A percentile compares a stretch with the other conserved stretches of the same genome.
These are phyloP conservation scores for Nakazawaea ishiwadae DNA, from an alignment of 805 yeast genomes.

Conservation along the genomic window DNA sequence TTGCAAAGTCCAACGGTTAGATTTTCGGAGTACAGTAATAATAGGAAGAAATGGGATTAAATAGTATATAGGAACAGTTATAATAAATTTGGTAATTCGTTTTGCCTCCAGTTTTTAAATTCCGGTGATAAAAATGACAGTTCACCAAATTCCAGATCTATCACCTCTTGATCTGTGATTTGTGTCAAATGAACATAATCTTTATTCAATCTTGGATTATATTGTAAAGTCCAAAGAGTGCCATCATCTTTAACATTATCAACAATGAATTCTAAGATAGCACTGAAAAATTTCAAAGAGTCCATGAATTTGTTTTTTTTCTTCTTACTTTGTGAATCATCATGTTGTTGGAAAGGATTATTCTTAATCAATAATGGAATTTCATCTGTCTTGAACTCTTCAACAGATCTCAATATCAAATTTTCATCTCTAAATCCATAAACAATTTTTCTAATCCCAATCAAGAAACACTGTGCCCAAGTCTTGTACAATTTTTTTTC, in stretches of 20 bases:
- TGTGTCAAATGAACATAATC: conserved; percentile 45
- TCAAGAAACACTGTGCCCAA: conserved; percentile 92
- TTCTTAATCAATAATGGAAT: conserved; percentile 66
- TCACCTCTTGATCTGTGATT: conserved; percentile 29
- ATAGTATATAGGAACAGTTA: conserved; percentile 12
- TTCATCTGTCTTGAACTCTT: conserved; percentile 72
- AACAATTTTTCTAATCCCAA: conserved; percentile 76
- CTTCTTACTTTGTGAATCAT: conserved; percentile 28
- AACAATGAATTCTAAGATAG: conserved; percentile 73
- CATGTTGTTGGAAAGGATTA: conserved; percentile 30
- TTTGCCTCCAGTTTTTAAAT: conserved; percentile 51
- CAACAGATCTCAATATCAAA: conserved; percentile 60
- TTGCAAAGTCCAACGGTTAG: not conserved
- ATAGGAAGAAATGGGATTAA: not conserved
- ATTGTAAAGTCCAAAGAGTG: conserved; percentile 50
- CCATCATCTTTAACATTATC: conserved; percentile 43
- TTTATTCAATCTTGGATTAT: conserved; percentile 44
- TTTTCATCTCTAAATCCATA: conserved; percentile 85
- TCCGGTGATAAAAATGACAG: conserved; percentile 41
- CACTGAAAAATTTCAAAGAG: conserved; percentile 82
- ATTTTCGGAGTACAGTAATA: not conserved
- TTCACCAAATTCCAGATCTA: conserved; percentile 33
- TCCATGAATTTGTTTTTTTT: conserved; percentile 65
- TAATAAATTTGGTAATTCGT: conserved; percentile 9
- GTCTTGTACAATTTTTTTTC: conserved; percentile 73